A percentile compares a stretch with the other conserved stretches of the same genome.
Evolutionary conservation across 108 stramenopile genomes (phyloP).

Genomic region (Craspedostauros australis): DNA sequence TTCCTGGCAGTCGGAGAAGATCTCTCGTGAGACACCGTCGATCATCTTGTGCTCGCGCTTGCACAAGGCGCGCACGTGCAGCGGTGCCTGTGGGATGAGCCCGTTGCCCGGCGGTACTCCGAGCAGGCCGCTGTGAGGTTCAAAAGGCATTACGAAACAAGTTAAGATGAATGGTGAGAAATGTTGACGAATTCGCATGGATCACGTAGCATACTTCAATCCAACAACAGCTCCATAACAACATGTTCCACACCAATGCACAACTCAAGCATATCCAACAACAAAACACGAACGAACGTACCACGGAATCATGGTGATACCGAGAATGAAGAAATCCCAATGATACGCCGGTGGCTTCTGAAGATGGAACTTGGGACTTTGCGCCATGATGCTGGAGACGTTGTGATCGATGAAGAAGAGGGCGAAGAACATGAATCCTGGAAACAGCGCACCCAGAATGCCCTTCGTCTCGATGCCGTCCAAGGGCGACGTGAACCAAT

Average conservation of each 20-base stretch:
- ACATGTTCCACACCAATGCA: too few relatives aligned
- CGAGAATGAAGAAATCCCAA: conserved; percentile 60
- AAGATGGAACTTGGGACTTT: conserved; percentile 41
- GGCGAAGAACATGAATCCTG: conserved; percentile 50
- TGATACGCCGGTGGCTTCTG: conserved; percentile 50
- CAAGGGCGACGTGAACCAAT: conserved; percentile 35
- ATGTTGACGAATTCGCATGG: too few relatives aligned
- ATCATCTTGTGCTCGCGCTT: conserved; percentile 23
- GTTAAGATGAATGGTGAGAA: too few relatives aligned
- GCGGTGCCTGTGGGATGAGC: conserved; percentile 57
- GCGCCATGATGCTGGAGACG: conserved; percentile 41
- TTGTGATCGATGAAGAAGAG: conserved; percentile 68
- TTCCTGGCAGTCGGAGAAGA: conserved; percentile 38
- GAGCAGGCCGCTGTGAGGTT: conserved; percentile 36
- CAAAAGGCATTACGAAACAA: too few relatives aligned
- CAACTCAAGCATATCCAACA: too few relatives aligned
- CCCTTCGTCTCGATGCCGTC: conserved; percentile 26
- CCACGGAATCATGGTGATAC: conserved; percentile 47
- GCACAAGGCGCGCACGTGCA: conserved; percentile 44
- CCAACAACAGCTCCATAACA: too few relatives aligned
- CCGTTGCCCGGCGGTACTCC: conserved; percentile 54
- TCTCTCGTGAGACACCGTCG: conserved; percentile 34
- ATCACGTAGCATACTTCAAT: too few relatives aligned
- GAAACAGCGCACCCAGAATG: conserved; percentile 49
- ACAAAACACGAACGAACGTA: too few relatives aligned